Evolutionary conservation across 768 basidiomycete genomes (phyloP), one percentile per base, ranked within the genome.

Genomic region (Boletus pseudo-olivaceus): DNA sequence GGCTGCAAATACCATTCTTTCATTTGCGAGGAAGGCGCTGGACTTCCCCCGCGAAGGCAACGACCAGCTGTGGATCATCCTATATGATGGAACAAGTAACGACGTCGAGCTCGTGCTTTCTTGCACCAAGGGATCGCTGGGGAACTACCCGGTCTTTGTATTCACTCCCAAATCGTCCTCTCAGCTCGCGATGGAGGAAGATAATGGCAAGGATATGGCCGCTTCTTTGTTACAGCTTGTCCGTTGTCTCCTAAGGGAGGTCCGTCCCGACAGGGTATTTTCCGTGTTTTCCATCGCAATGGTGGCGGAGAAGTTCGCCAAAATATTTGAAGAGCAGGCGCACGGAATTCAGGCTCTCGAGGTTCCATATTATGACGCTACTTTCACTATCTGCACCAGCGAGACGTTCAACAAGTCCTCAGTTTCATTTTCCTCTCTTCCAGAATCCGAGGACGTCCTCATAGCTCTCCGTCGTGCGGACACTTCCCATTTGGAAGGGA

Each of bases 131-230:
- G 81, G 81, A 0, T 64, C 69, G 19, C 70, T 85, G 47, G 87
- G 80, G 1, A 63, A 72, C 44, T 87, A 90, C 58, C 90, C 89
- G 3, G 60, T 87, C 8, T 90, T 90, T 71, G 73, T 90, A 29
- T 80, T 76, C 62, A 79, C 74, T 26, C 72, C 74, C 33, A 75
- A 75, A 55, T 76, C 72, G 0, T 73, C 62, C 62, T 66, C 70
- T 15, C 54, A 57, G 6, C 74, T 88, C 30, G 58, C 48, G 5
- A 47, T 39, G 40, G 57, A 59, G 8, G 62, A 56, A 35, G 20
- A 32, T 0, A 11, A 35, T 6, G 67, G 44, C 41, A 61, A n/a
- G 1, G 68, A 70, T 37, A 64, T 82, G 14, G 51, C 61, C 2
- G 72, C 72, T 6, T 74, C 79, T 11, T 65, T 91, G 29, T 41